phyloP scores from a whole-genome alignment of 1,284 basidiomycete species.

The Vanrija sp. region DNA sequence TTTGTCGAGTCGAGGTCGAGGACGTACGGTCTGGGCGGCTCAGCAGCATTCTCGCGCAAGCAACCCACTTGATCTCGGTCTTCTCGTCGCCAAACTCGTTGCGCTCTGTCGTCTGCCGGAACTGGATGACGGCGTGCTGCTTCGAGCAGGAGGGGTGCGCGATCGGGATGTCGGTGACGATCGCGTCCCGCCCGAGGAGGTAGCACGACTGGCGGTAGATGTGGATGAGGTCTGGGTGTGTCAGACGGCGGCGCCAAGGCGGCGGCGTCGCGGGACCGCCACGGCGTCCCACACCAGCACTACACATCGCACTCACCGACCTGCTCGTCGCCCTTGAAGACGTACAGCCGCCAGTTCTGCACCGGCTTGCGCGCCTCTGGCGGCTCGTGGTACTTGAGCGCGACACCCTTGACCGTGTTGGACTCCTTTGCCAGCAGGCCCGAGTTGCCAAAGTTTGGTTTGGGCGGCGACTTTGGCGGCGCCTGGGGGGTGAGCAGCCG shows the following conservation, averaged over 20 bases:
- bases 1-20: slow-evolving; percentile 98
- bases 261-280: no score
- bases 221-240: slow-evolving; percentile 70
- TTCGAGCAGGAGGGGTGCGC: slow-evolving; percentile 98
- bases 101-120: slow-evolving; percentile 76
- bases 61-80: slow-evolving; percentile 62
- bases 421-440: slow-evolving; percentile 93
- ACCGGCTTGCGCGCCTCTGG: slow-evolving; percentile 92
- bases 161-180: slow-evolving; percentile 79
- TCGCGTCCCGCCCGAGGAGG: slow-evolving; percentile 81
- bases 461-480: slow-evolving; percentile 16
- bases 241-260: no score
- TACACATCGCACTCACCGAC: slow-evolving; percentile 60
- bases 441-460: slow-evolving; percentile 83
- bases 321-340: slow-evolving; percentile 93
- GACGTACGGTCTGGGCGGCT: slow-evolving; percentile 73
- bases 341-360: slow-evolving; percentile 88
- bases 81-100: slow-evolving; percentile 83
- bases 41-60: slow-evolving; percentile 33
- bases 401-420: slow-evolving; percentile 79
- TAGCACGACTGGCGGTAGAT: slow-evolving; percentile 92
- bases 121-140: slow-evolving; percentile 96
- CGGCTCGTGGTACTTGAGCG: slow-evolving; percentile 97
- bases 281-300: no score
- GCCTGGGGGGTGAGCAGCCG: slow-evolving; percentile 3